Conservation (phyloP, 805 yeast species). For the Saccharomycopsis fermentans region DNA sequence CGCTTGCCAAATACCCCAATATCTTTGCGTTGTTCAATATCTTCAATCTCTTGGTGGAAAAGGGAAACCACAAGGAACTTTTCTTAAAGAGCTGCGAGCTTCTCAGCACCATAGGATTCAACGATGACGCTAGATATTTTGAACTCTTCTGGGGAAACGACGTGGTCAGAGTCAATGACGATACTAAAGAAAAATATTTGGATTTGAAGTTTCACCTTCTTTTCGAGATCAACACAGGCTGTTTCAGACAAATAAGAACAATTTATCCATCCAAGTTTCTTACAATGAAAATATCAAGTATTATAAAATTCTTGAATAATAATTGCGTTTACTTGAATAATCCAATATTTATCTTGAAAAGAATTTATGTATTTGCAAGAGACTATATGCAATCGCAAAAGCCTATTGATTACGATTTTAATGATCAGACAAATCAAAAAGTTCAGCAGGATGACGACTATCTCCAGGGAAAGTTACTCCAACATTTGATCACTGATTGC, state of each 20-base stretch:
- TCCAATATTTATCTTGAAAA: constrained; percentile 39
- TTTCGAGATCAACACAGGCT: constrained; percentile 52
- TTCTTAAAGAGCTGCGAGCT: constrained; percentile 64
- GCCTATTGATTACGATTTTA: constrained; percentile 26
- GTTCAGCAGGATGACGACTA: constrained; percentile 45
- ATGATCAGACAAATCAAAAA: constrained; percentile 28
- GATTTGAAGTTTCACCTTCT: constrained; percentile 55
- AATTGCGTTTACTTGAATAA: constrained; percentile 30
- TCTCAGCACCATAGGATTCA: constrained; percentile 31
- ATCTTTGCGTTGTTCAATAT: constrained; percentile 32
- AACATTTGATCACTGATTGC: constrained; percentile 48
- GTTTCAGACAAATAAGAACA: constrained; percentile 53
- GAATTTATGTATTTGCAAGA: constrained; percentile 55
- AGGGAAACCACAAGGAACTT: constrained; percentile 77
- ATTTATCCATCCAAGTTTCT: constrained; percentile 72
- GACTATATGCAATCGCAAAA: constrained; percentile 42
- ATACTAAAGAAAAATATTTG: constrained; percentile 24
- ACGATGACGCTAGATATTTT: constrained; percentile 10
- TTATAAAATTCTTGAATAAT: constrained; percentile 40
- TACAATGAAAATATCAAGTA: constrained; percentile 52
- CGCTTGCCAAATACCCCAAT: constrained; percentile 23
- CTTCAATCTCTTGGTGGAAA: constrained; percentile 52
- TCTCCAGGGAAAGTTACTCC: constrained; percentile 55
- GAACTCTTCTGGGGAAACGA: background rate
- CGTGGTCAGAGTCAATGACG: constrained; percentile 4